phyloP scores from a whole-genome alignment of 2,329 filamentous ascomycete genomes.

The Colletotrichum coccodes region DNA sequence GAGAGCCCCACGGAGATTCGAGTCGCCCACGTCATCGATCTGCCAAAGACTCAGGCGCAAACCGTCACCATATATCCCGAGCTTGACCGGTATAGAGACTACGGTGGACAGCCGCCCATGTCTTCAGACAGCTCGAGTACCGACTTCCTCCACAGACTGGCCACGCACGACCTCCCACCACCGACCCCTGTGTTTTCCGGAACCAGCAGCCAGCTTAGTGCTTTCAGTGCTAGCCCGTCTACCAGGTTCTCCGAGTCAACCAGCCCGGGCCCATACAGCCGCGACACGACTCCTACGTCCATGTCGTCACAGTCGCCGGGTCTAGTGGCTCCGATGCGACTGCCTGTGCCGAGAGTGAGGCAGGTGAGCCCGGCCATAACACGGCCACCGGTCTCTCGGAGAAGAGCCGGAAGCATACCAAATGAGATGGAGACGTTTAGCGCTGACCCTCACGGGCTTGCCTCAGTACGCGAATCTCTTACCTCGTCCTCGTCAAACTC shows the following conservation, averaged over 20 bases:
- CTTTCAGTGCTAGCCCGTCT: conserved; percentile 76
- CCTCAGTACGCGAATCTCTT: conserved; percentile 74
- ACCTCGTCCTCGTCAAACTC: conserved; percentile 80
- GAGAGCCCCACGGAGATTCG: conserved; percentile 57
- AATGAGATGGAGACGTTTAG: conserved; percentile 58
- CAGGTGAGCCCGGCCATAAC: conserved; percentile 66
- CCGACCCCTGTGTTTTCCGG: conserved; percentile 72
- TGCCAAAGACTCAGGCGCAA: conserved; percentile 48
- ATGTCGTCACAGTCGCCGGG: conserved; percentile 80
- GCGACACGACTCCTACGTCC: conserved; percentile 82
- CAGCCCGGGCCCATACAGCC: conserved; percentile 75
- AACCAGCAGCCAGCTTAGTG: conserved; percentile 64
- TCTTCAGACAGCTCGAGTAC: conserved; percentile 46
- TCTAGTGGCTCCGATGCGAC: conserved; percentile 60
- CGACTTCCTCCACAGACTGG: conserved; percentile 65
- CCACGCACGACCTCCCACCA: conserved; percentile 73
- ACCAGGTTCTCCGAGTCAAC: conserved; percentile 81
- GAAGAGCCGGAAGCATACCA: conserved; percentile 64
- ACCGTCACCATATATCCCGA: conserved; percentile 66
- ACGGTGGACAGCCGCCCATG: conserved; percentile 48
- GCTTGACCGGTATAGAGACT: conserved; percentile 68
- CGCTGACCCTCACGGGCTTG: conserved; percentile 66
- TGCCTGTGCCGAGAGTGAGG: conserved; percentile 56
- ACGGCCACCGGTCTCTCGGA: conserved; percentile 69
- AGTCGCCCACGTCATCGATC: conserved; percentile 52